These are phyloP conservation scores for Botrytis galanthina DNA, from an alignment of 2,329 filamentous ascomycete species.

Conservation along the genomic window DNA sequence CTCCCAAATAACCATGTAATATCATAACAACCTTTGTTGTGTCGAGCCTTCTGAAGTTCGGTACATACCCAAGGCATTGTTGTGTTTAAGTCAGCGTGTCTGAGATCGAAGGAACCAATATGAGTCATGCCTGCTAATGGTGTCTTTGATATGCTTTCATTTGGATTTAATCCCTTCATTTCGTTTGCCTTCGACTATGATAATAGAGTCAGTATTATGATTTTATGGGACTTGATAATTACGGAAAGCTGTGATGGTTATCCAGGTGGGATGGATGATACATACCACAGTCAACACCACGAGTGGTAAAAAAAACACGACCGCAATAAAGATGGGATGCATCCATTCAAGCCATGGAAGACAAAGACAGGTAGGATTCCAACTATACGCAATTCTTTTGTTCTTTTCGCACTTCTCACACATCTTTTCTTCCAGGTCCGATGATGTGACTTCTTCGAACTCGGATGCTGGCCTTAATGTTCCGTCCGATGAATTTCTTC, in stretches of 20 bases:
- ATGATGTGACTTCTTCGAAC: not conserved
- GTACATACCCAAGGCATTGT: not conserved
- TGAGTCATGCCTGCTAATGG: not conserved
- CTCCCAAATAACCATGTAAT: not conserved
- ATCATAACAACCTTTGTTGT: not conserved
- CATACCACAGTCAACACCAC: not conserved
- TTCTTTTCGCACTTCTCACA: not conserved
- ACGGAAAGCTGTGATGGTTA: not conserved
- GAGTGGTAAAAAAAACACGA: rapidly evolving
- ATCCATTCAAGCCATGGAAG: not conserved
- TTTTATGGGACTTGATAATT: not conserved
- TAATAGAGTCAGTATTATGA: not conserved
- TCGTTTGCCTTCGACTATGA: no score
- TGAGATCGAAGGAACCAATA: not conserved
- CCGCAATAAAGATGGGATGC: not conserved
- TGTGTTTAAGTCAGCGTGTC: not conserved
- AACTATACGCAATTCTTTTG: not conserved
- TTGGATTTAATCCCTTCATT: not conserved
- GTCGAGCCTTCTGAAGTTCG: rapidly evolving
- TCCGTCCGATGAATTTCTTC: not conserved
- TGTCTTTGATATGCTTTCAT: not conserved
- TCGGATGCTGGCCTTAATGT: not conserved
- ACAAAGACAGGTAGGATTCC: no score
- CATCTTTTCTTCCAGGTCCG: not conserved
- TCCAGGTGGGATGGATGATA: not conserved